phyloP scores from a whole-genome alignment of 805 yeast genomes.

The Schizosaccharomyces osmophilus region DNA sequence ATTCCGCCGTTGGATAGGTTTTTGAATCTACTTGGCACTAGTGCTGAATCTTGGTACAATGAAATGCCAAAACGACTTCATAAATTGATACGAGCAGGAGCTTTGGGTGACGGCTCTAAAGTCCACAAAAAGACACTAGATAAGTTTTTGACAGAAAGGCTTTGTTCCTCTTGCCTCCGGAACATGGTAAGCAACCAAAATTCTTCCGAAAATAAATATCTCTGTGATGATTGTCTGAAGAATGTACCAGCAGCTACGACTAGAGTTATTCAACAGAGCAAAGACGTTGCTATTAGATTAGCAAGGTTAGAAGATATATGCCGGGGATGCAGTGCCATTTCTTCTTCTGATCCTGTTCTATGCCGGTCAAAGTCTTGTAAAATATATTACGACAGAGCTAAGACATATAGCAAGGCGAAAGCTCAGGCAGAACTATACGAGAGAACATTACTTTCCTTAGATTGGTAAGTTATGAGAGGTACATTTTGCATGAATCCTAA shows the following conservation, averaged over 20 bases:
- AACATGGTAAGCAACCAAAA: not conserved
- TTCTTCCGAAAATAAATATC: not conserved
- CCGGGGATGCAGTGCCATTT: not conserved
- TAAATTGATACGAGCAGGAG: not conserved
- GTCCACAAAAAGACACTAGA: not conserved
- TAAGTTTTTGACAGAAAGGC: not conserved
- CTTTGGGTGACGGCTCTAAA: not conserved
- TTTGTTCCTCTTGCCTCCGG: not conserved
- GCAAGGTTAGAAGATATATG: not conserved
- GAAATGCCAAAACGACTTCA: slow-evolving; percentile 26
- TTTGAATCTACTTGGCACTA: slow-evolving; percentile 62
- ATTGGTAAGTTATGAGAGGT: not conserved
- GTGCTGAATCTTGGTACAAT: slow-evolving; percentile 49
- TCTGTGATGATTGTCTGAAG: not conserved
- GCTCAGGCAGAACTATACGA: not conserved
- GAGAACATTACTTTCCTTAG: not conserved
- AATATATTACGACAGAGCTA: not conserved
- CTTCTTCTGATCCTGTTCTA: not conserved
- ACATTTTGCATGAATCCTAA: too few species aligned
- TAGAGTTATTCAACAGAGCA: not conserved
- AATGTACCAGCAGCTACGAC: not conserved
- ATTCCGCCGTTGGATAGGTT: slow-evolving; percentile 78
- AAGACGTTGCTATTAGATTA: not conserved
- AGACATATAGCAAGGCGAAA: not conserved
- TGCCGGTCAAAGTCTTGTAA: not conserved